Conservation (phyloP, 257 asterid species). For the Forsythia viridissima region DNA sequence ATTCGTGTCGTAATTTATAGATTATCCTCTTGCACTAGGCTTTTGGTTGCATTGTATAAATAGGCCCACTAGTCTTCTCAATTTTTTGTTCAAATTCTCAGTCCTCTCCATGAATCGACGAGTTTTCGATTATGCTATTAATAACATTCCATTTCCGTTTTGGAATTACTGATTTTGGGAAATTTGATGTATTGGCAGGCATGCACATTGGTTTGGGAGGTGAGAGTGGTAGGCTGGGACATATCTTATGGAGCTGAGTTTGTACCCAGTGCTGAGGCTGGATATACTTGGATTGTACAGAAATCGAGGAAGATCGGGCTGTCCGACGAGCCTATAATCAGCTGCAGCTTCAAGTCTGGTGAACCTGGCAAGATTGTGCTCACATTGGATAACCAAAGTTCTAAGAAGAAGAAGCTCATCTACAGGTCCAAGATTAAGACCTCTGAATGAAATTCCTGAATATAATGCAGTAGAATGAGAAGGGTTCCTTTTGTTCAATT, state of each 20-base stretch:
- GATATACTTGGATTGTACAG: conserved; percentile 48
- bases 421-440: conserved; percentile 54
- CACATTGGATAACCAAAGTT: conserved; percentile 48
- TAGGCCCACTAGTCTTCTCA: background rate
- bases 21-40: background rate
- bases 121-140: background rate
- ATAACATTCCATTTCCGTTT: background rate
- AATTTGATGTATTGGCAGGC: conserved; percentile 27
- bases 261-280: conserved; percentile 49
- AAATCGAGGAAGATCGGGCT: conserved; percentile 46
- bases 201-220: conserved; percentile 45
- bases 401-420: conserved; percentile 54
- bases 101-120: no score
- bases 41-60: no score
- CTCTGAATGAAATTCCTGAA: conserved; percentile 30
- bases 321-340: conserved; percentile 41
- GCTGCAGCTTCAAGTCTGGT: conserved; percentile 36
- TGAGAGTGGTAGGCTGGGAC: conserved; percentile 56
- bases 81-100: background rate
- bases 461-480: background rate
- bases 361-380: conserved; percentile 54
- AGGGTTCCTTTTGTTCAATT: conserved; percentile 18
- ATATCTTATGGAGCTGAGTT: conserved; percentile 52
- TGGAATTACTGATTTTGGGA: background rate
- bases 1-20: background rate